These are phyloP conservation scores for Pyricularia pennisetigena DNA, from an alignment of 2,329 filamentous ascomycete genomes.

Conservation along the genomic window DNA sequence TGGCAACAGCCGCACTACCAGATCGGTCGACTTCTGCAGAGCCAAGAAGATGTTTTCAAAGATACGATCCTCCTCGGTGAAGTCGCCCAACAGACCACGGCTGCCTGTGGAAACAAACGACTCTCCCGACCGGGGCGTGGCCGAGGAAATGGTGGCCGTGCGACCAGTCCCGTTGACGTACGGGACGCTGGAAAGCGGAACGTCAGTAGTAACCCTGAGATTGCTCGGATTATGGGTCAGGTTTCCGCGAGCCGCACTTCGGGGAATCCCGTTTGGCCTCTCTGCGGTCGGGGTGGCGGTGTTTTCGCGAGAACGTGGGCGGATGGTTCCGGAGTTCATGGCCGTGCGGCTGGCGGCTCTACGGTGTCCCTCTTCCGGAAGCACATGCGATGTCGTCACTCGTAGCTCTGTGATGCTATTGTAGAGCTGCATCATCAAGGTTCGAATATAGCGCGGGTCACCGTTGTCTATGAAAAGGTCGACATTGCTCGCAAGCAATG, in stretches of 20 bases:
- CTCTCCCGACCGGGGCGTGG: conserved; percentile 76
- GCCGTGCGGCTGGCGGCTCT: neutral
- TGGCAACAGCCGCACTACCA: conserved; percentile 64
- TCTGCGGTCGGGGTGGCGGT: conserved; percentile 44
- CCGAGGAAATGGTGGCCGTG: conserved; percentile 39
- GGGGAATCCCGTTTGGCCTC: conserved; percentile 25
- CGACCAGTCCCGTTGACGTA: conserved; percentile 40
- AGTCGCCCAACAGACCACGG: conserved; percentile 46
- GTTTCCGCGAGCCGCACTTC: conserved; percentile 26
- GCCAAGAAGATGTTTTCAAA: conserved; percentile 79
- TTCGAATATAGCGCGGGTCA: conserved; percentile 57
- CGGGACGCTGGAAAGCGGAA: conserved; percentile 27
- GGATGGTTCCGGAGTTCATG: conserved; percentile 12
- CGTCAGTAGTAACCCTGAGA: conserved; percentile 47
- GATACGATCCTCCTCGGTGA: conserved; percentile 65
- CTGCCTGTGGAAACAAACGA: conserved; percentile 57
- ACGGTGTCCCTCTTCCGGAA: conserved; percentile 15
- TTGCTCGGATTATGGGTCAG: conserved; percentile 40
- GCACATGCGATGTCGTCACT: conserved; percentile 33
- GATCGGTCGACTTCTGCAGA: conserved; percentile 62
- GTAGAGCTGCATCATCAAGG: conserved; percentile 52
- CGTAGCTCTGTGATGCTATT: conserved; percentile 60
- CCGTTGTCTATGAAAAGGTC: conserved; percentile 56
- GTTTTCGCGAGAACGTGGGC: conserved; percentile 39
- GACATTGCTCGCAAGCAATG: conserved; percentile 49